Evolutionary conservation across 2,329 filamentous ascomycete species (phyloP).

Genomic region (Botrytis cinerea): DNA sequence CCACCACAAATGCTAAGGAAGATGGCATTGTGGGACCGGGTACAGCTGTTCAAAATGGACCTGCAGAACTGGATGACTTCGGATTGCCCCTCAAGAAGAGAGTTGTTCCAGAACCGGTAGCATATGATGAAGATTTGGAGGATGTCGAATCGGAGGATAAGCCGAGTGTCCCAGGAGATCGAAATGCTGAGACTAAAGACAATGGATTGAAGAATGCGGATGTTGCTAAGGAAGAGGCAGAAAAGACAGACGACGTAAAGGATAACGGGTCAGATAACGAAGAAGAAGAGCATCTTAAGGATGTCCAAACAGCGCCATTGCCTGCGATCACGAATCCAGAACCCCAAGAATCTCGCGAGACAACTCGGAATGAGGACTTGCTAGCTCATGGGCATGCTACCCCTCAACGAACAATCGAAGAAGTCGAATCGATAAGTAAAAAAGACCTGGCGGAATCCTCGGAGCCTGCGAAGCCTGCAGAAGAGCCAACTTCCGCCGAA

Average conservation of each 20-base stretch:
- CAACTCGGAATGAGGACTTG: conserved; percentile 3
- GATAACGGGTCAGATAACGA: conserved; percentile 43
- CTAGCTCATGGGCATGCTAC: conserved; percentile 13
- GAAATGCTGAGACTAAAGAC: conserved; percentile 4
- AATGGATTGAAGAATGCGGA: conserved; percentile 20
- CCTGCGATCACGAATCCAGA: conserved; percentile 31
- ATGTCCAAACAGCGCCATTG: conserved; percentile 42
- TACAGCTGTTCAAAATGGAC: conserved; percentile 24
- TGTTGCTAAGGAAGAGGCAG: background rate
- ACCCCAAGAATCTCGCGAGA: conserved; percentile 26
- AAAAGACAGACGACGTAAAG: conserved; percentile 27
- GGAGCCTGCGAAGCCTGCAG: conserved; percentile 16
- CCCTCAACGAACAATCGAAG: conserved; percentile 21
- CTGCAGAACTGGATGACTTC: conserved; percentile 65
- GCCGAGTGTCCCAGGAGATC: background rate
- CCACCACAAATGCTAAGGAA: conserved; percentile 30
- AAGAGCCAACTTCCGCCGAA: conserved; percentile 1
- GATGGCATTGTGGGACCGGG: conserved; percentile 29
- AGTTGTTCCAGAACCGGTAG: conserved; percentile 41
- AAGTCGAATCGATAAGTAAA: conserved; percentile 23
- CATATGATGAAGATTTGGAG: conserved; percentile 27
- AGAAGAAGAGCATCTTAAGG: conserved; percentile 47
- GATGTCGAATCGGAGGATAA: background rate
- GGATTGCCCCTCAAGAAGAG: conserved; percentile 64
- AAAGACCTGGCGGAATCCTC: conserved; percentile 17